These are phyloP conservation scores for Rhizophlyctis rosea DNA, from an alignment of 192 early-diverging fungal species.

Conservation along the genomic window DNA sequence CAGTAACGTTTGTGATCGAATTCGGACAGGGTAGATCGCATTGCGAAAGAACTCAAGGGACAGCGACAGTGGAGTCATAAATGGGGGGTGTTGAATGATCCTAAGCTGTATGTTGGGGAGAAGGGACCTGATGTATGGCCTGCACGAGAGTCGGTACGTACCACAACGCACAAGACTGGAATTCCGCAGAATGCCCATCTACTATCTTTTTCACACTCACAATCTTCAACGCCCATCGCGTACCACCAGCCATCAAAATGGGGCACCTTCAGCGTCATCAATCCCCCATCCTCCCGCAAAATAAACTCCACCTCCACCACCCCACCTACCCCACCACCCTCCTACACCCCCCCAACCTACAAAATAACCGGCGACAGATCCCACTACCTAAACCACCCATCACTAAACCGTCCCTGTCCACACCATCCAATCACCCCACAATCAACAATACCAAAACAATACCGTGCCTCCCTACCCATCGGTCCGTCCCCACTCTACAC, in stretches of 20 bases:
- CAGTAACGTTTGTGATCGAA: too few species aligned
- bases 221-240: too few species aligned
- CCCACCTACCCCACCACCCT: too few species aligned
- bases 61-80: conserved; percentile 36
- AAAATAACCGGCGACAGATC: conserved; percentile 23
- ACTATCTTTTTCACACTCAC: background rate
- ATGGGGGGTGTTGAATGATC: conserved; percentile 36
- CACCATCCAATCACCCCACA: background rate
- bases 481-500: too few species aligned
- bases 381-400: background rate
- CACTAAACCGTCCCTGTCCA: too few species aligned
- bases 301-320: conserved; percentile 73
- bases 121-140: conserved; percentile 1
- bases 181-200: background rate
- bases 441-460: background rate
- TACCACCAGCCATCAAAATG: conserved; percentile 27
- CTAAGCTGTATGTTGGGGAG: conserved; percentile 28
- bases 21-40: conserved; percentile 32
- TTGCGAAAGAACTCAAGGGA: conserved; percentile 31
- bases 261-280: conserved; percentile 20
- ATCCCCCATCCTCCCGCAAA: conserved; percentile 60
- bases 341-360: too few species aligned
- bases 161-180: background rate
- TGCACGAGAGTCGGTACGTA: background rate
- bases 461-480: conserved; percentile 8